A percentile compares a stretch with the other conserved stretches of the same genome.
Evolutionary conservation across 208 protist genomes (phyloP).

Genomic region (Tritrichomonas foetus): DNA sequence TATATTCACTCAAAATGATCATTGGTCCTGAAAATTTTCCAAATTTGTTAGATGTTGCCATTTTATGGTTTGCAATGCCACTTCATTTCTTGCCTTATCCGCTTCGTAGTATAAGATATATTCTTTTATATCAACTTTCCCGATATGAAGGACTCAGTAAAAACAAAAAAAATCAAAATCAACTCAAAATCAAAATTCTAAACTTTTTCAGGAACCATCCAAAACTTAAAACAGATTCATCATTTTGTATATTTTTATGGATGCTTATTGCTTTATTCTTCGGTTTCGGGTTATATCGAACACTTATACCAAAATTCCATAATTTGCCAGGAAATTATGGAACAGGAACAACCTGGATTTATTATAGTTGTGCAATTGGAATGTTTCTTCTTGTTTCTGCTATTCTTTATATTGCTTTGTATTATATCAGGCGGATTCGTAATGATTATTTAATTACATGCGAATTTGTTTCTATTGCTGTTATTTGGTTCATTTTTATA

Average conservation of each 20-base stretch:
- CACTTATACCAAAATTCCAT: neutral
- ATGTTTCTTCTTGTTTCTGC: neutral
- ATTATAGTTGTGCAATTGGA: neutral
- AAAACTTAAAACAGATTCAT: neutral
- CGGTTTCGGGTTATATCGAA: neutral
- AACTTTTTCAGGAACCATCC: neutral
- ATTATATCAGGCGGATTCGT: neutral
- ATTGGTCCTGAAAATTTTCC: neutral
- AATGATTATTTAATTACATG: neutral
- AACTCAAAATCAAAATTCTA: neutral
- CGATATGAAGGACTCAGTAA: too few relatives aligned
- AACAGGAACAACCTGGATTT: neutral
- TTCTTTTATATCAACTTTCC: neutral
- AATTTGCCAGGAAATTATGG: neutral
- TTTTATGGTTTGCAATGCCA: neutral
- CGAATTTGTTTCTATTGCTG: neutral
- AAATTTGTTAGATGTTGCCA: neutral
- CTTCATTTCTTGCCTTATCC: conserved; percentile 28
- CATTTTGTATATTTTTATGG: neutral
- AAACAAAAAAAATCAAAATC: neutral
- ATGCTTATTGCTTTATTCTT: neutral
- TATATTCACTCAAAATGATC: neutral
- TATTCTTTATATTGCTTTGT: neutral
- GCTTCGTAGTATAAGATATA: neutral
- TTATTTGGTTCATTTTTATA: neutral